Evolutionary conservation across 768 basidiomycete genomes (phyloP), one percentile per base, ranked within the genome.

Genomic region (Coprinopsis cinerea): DNA sequence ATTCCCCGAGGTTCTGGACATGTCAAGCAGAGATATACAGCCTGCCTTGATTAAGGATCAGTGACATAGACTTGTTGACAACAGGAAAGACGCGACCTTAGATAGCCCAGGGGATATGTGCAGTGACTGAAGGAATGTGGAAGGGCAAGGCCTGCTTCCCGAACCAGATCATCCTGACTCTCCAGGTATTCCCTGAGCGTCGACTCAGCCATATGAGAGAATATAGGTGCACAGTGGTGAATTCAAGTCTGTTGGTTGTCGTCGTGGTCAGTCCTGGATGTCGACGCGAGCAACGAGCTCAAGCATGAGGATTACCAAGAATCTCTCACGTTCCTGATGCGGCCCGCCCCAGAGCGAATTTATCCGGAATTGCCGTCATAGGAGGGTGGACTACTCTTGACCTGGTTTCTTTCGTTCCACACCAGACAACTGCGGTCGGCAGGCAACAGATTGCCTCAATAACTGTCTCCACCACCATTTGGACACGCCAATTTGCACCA

Each of bases 1-100:
- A 92, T 70, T 17, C 88, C 88, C 48, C 80, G 78, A 18, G 75
- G 72, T 45, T 74, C 73, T 20, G 76, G 72, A 61, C 90, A 93
- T 1, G 86, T 83, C 7, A 82, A 65, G 60, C 90, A 93, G 47
- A 91, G 80, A 63, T 92, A 88, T 9, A 92, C 81, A 0, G 88
- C 82, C 65, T 93, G 90, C 49, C 83, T 81, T 7, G 53, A 59
- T 37, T 40, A 34, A 32, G 34, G 27, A 23, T 52, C 42, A 60
- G 54, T 51, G 27, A 54, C 44, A 17, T 53, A 34, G 30, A 47
- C 24, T 48, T 55, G 30, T 50, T 43, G 23, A 44, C 22, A 30
- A 7, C 44, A 42, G 46, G 25, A 37, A 20, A 49, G 15, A 43
- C 24, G 24, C 15, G 51, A 76, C 76, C 81, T 70, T 27, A 87